Percentiles rank a stretch among this genome's conserved stretches.
Conservation (phyloP, 306 rosid species). For the Ochetophila trinervis region DNA sequence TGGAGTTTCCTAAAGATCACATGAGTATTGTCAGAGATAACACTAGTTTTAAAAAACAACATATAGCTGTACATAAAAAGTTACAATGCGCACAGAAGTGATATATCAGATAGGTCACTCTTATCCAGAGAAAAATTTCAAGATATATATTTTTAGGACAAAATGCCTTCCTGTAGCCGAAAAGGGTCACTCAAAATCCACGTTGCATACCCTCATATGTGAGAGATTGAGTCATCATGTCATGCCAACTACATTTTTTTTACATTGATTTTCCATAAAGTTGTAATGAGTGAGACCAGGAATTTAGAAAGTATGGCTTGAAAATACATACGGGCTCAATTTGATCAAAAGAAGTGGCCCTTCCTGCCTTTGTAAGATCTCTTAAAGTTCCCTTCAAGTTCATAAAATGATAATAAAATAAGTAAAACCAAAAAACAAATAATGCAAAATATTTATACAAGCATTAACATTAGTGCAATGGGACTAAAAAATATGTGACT, state of each 20-base stretch:
- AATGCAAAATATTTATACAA: slow-evolving; percentile 5
- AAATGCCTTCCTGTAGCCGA: no score
- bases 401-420: slow-evolving; percentile 20
- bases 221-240: no score
- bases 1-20: slow-evolving; percentile 47
- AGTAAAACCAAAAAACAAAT: slow-evolving; percentile 19
- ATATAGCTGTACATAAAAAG: no score
- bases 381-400: slow-evolving; percentile 69
- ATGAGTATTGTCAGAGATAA: slow-evolving; percentile 16
- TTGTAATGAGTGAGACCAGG: background rate
- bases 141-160: no score
- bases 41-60: background rate
- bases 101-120: no score
- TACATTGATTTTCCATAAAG: no score
- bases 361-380: slow-evolving; percentile 69
- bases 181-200: no score
- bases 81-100: no score
- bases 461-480: background rate
- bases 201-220: no score
- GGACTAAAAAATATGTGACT: background rate
- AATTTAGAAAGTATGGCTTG: slow-evolving; percentile 1
- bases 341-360: slow-evolving; percentile 40
- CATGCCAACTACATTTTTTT: no score
- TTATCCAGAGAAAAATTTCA: no score
- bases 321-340: slow-evolving; percentile 46